Evolutionary conservation across 331 rosid genomes (phyloP).

Genomic region (Arachis monticola): DNA sequence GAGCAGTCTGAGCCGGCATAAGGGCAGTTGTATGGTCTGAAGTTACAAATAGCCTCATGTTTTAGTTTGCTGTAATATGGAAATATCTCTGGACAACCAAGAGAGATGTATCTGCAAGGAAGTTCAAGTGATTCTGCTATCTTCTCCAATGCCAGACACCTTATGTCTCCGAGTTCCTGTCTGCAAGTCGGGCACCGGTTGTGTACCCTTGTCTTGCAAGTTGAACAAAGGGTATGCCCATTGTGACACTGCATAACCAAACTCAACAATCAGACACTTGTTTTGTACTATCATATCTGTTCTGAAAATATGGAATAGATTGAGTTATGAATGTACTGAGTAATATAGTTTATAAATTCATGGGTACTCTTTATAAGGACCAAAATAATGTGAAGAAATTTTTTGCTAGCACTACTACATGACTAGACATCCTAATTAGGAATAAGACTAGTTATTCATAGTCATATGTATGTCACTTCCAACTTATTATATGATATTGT

Average conservation of each 20-base stretch:
- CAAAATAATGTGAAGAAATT: neutral
- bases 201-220: conserved; percentile 78
- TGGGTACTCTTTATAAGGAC: conserved; percentile 5
- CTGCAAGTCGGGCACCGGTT: conserved; percentile 81
- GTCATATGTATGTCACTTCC: neutral
- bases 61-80: conserved; percentile 79
- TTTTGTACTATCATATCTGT: neutral
- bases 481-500: conserved; percentile 25
- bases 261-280: conserved; percentile 27
- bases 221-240: conserved; percentile 80
- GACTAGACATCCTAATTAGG: neutral
- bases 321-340: too few relatives aligned
- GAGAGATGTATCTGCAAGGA: conserved; percentile 67
- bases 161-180: conserved; percentile 76
- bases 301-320: too few relatives aligned
- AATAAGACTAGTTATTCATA: neutral
- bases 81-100: conserved; percentile 78
- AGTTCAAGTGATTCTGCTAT: conserved; percentile 81
- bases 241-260: conserved; percentile 70
- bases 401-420: neutral
- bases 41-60: conserved; percentile 71
- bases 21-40: conserved; percentile 78
- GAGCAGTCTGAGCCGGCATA: conserved; percentile 87
- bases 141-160: conserved; percentile 78
- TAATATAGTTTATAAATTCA: conserved; percentile 32